Evolutionary conservation across 805 yeast genomes (phyloP).

Genomic region (Torulaspora franciscae): DNA sequence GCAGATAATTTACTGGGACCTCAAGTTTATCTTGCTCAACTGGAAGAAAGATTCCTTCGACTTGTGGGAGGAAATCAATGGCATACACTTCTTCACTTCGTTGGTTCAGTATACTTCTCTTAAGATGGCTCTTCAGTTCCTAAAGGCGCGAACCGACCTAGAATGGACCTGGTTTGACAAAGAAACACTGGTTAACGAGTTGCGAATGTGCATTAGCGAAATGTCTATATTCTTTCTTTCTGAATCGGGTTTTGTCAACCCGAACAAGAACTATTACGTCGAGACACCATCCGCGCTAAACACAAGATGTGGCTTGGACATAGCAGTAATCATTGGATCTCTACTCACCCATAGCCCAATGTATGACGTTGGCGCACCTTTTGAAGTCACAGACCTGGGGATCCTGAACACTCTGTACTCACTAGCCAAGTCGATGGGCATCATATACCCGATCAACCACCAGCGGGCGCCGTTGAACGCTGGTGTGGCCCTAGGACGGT

Average conservation of each 20-base stretch:
- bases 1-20: conserved; percentile 61
- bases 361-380: conserved; percentile 42
- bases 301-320: conserved; percentile 67
- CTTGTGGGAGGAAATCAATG: conserved; percentile 84
- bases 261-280: conserved; percentile 50
- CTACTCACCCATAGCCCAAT: conserved; percentile 44
- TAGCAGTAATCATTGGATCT: conserved; percentile 55
- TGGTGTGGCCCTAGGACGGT: conserved; percentile 76
- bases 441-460: conserved; percentile 73
- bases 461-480: conserved; percentile 38
- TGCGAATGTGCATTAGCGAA: conserved; percentile 23
- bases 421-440: conserved; percentile 62
- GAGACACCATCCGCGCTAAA: conserved; percentile 57
- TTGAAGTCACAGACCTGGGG: conserved; percentile 52
- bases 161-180: neutral
- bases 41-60: conserved; percentile 76
- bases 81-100: conserved; percentile 74
- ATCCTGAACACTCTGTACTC: conserved; percentile 60
- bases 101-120: conserved; percentile 70
- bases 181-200: conserved; percentile 24
- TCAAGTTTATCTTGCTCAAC: conserved; percentile 52
- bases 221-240: conserved; percentile 24
- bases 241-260: conserved; percentile 38
- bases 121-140: conserved; percentile 48
- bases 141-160: conserved; percentile 5